Evolutionary conservation across 2,329 filamentous ascomycete genomes (phyloP), one percentile per base, ranked within the genome.

Genomic region (Paecilomyces fulvus): DNA sequence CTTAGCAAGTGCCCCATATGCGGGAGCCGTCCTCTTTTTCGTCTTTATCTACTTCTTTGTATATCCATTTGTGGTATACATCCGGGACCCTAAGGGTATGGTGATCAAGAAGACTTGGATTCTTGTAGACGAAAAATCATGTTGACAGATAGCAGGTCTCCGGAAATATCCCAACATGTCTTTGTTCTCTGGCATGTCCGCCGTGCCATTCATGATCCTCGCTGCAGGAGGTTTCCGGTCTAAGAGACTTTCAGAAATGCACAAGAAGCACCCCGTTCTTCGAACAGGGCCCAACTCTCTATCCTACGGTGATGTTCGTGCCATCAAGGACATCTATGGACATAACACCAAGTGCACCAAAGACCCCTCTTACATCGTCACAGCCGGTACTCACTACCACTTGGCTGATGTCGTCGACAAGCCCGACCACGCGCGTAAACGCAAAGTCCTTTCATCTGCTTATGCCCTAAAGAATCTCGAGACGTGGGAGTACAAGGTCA

Each of bases 381-480:
- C 74, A 0, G 69, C 78, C 0, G 79, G 79, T 2, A 73, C 75
- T 0, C 79, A 83, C 63, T 77, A 69, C 60, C 76, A 82, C 56
- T 74, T 83, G 2, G 78, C 78, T 28, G 79, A 82, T 63, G 78
- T 80, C 2, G 63, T 79, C 8, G 77, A 82, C 62, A 79, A 79
- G 66, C 63, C 69, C 9, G 79, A 82, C 7, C 80, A 83, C 59
- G 71, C 75, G 1, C 70, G 76, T 9, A 82, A 82, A 65, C 75
- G 80, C 23, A 77, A 78, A 56, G 70, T 79, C 1, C 65, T 83
- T 2, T 77, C 78, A 2, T 73, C 73, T 0, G 79, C 80, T 0
- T 82, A 80, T 55, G 79, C 80, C 0, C 61, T 79, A 54, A 79
- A 80, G 67, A 81, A 81, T 59, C 74, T 82, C 0, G 79, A 81